These are phyloP conservation scores for Leptographium lundbergii DNA, from an alignment of 2,329 filamentous ascomycete species.

Conservation along the genomic window DNA sequence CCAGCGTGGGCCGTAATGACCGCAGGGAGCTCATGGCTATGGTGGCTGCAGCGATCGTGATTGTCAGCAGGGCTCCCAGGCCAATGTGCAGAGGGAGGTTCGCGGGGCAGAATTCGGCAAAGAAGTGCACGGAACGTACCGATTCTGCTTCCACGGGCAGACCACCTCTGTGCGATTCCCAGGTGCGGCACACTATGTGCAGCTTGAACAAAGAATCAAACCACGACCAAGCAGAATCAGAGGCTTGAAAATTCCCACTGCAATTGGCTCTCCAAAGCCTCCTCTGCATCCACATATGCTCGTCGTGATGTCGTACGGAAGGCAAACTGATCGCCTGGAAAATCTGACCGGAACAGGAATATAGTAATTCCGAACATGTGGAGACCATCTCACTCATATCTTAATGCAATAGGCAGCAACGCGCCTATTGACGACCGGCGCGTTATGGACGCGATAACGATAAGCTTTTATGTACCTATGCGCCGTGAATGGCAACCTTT, in stretches of 20 bases:
- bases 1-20: constrained; percentile 15
- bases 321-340: not conserved
- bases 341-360: not conserved
- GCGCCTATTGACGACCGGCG: not conserved
- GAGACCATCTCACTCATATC: not conserved
- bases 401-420: not conserved
- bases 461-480: not conserved
- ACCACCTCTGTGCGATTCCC: not conserved
- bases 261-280: not conserved
- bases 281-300: not conserved
- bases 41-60: not conserved
- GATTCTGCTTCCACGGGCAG: not conserved
- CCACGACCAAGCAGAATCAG: not conserved
- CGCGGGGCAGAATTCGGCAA: not conserved
- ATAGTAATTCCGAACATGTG: not conserved
- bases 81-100: not conserved
- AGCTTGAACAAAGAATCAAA: not conserved
- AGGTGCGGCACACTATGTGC: not conserved
- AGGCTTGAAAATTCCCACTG: not conserved
- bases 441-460: not conserved
- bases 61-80: not conserved
- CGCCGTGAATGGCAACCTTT: not conserved
- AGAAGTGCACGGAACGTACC: not conserved
- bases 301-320: not conserved
- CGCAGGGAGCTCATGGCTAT: constrained; percentile 18